These are phyloP conservation scores for Termitomyces eurrhizus DNA, from an alignment of 768 basidiomycete species.

Conservation along the genomic window DNA sequence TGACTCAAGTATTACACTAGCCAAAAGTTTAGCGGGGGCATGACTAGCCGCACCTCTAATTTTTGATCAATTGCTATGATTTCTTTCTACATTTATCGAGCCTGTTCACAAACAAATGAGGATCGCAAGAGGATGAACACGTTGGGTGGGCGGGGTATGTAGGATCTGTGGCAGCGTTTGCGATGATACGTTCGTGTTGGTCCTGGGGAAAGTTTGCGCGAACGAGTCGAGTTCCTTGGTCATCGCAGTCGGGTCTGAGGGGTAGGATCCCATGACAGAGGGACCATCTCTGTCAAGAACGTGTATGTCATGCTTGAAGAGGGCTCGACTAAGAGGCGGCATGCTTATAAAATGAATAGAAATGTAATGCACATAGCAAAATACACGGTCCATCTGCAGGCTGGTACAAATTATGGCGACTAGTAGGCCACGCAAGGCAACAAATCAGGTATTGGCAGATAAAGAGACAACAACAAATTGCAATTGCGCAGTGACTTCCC, in stretches of 20 bases:
- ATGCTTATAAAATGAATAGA: background rate
- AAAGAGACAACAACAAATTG: background rate
- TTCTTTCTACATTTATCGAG: conserved; percentile 72
- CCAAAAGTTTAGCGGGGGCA: background rate
- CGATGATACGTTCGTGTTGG: conserved; percentile 39
- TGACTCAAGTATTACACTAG: no score
- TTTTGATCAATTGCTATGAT: conserved; percentile 73
- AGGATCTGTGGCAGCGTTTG: conserved; percentile 63
- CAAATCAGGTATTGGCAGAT: no score
- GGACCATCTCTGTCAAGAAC: background rate
- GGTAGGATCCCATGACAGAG: background rate
- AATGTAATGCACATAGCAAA: background rate
- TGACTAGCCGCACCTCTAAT: conserved; percentile 54
- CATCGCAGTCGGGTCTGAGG: background rate
- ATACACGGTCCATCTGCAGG: background rate
- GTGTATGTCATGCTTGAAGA: no score
- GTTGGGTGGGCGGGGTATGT: conserved; percentile 82
- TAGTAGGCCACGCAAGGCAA: no score
- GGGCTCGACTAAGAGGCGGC: background rate
- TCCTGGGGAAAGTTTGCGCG: no score
- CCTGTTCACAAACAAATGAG: conserved; percentile 71
- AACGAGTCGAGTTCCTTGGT: background rate
- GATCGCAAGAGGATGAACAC: conserved; percentile 85
- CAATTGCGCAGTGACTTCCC: background rate
- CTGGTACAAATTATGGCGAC: background rate